Conservation (phyloP, 192 early-diverging fungal species). For the Piromyces finnis region DNA sequence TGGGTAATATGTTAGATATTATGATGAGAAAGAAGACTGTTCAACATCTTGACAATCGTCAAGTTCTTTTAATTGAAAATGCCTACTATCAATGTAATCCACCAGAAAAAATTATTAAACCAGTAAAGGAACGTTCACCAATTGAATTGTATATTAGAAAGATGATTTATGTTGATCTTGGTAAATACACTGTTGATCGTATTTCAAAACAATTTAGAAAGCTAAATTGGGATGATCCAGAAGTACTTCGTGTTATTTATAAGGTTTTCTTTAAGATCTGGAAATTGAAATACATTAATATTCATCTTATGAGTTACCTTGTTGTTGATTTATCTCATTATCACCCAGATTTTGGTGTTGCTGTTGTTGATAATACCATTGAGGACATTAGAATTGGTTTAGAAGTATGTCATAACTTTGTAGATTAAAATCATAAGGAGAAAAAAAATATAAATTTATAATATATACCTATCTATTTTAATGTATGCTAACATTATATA, state of each 20-base stretch:
- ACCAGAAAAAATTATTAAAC: slow-evolving; percentile 36
- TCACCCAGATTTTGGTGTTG: slow-evolving; percentile 73
- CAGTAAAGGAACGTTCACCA: slow-evolving; percentile 54
- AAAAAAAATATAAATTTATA: no score
- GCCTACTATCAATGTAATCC: slow-evolving; percentile 80
- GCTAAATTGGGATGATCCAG: slow-evolving; percentile 63
- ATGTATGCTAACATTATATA: no score
- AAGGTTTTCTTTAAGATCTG: slow-evolving; percentile 75
- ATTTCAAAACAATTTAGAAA: slow-evolving; percentile 49
- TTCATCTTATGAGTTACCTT: slow-evolving; percentile 66
- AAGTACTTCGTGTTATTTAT: slow-evolving; percentile 29
- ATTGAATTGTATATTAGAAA: slow-evolving; percentile 80
- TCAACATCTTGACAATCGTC: slow-evolving; percentile 68
- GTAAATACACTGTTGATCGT: slow-evolving; percentile 46
- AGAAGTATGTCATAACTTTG: no score
- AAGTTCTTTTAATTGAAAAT: slow-evolving; percentile 80
- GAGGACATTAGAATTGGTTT: slow-evolving; percentile 79
- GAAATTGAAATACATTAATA: slow-evolving; percentile 81
- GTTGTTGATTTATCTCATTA: slow-evolving; percentile 55
- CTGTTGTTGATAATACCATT: slow-evolving; percentile 67
- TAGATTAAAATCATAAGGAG: no score
- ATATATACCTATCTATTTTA: no score
- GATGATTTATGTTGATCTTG: slow-evolving; percentile 68
- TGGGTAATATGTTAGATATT: slow-evolving; percentile 67
- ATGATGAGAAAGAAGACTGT: slow-evolving; percentile 74